Evolutionary conservation across 441 rosid genomes (phyloP), one percentile per base, ranked within the genome.

Genomic region (Populus tomentosa): DNA sequence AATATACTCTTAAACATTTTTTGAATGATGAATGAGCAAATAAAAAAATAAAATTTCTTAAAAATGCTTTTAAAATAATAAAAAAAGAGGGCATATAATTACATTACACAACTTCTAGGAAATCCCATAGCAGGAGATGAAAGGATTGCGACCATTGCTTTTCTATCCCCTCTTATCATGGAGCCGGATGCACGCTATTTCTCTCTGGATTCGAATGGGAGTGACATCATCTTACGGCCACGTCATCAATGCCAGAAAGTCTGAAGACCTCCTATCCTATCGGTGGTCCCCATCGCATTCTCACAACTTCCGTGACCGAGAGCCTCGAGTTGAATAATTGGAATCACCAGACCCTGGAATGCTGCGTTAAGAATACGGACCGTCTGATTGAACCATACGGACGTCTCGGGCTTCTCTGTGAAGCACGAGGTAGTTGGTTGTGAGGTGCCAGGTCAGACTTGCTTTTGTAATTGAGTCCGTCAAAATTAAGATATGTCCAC

Each of bases 381-480:
- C 62, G 62, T 56, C 10, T 2, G 62, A 56, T 56, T 2, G 62
- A 20, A 7, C n/a, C 62, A 56, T 2, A 7, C 62, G 2, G 62
- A 56, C 62, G 62, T 56, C 23, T 56, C 62, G 18, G 38, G 10
- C 40, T 16, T 72, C 24, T 18, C 32, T 56, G 2, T 16, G 46
- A 72, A 53, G 66, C 67, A n/a, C 63, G 23, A 16, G 20, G 33
- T 35, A 0, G 72, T 23, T 67, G 10, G 67, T 7, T 23, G 42
- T 24, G 32, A n/a, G 30, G 36, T 61, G 78, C 84, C 80, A 73
- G 63, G 77, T 84, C 72, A 53, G 79, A 78, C 71, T 70, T 56
- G 10, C 62, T 56, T 56, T 56, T 56, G 23, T 56, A 6, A 56
- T 24, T 10, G 46, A 7, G 67, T 64, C 67, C 50, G 33, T 32